phyloP scores from a whole-genome alignment of 2,329 filamentous ascomycete species.

The Cucurbitaria berberidis region DNA sequence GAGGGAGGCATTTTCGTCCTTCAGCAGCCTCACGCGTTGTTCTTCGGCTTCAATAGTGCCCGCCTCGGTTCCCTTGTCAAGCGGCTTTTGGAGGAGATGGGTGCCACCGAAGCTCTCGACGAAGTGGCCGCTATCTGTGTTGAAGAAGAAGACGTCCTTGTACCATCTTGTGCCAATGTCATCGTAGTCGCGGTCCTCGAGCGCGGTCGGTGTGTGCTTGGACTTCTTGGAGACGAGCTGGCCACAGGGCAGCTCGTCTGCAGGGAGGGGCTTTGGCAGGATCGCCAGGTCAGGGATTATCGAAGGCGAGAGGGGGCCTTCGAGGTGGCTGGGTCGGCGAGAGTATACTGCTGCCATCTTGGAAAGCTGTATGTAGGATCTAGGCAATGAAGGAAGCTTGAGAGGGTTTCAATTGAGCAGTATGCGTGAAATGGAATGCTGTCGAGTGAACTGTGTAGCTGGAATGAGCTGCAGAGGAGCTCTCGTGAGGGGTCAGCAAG shows the following conservation, averaged over 20 bases:
- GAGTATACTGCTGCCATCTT: constrained; percentile 37
- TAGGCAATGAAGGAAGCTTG: not conserved
- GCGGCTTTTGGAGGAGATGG: constrained; percentile 37
- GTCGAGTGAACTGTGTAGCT: constrained; percentile 13
- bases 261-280: constrained; percentile 39
- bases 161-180: constrained; percentile 45
- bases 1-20: constrained; percentile 35
- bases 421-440: constrained; percentile 1
- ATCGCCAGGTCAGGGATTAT: constrained; percentile 42
- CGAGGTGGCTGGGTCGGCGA: constrained; percentile 34
- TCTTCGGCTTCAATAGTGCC: constrained; percentile 46
- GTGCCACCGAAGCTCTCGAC: constrained; percentile 40
- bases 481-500: constrained; percentile 42
- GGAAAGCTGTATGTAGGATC: constrained; percentile 5
- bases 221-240: constrained; percentile 41
- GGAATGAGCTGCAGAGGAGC: constrained; percentile 26
- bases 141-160: constrained; percentile 45
- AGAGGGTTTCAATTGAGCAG: constrained; percentile 6
- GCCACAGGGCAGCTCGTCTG: constrained; percentile 35
- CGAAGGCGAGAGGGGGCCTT: constrained; percentile 38
- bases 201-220: constrained; percentile 33
- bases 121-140: constrained; percentile 30
- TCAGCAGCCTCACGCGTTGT: constrained; percentile 41
- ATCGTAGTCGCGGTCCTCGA: constrained; percentile 45
- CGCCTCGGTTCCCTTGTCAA: constrained; percentile 32